phyloP scores from a whole-genome alignment of 176 grass and related monocot species.

The Thalia dealbata region DNA sequence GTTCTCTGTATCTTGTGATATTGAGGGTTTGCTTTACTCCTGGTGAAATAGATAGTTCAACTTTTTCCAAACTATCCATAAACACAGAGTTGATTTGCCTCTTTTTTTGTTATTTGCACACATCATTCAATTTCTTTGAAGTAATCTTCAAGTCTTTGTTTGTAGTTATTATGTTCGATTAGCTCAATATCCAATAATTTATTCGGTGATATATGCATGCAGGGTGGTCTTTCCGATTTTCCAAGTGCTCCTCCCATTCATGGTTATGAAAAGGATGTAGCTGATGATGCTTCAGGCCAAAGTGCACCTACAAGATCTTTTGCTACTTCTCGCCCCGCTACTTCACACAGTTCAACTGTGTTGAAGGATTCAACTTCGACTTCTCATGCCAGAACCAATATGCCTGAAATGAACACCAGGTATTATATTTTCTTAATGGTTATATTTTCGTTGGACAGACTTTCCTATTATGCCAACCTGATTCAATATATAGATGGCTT shows the following conservation, averaged over 20 bases:
- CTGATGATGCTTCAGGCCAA: constrained; percentile 28
- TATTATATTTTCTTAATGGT: constrained; percentile 23
- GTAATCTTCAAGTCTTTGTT: not conserved
- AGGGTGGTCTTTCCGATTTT: constrained; percentile 56
- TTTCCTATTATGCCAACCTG: constrained; percentile 7
- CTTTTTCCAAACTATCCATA: not conserved
- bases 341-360: constrained; percentile 24
- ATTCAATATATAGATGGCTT: constrained; percentile 16
- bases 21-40: not conserved
- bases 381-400: constrained; percentile 28
- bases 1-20: not conserved
- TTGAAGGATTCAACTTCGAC: constrained; percentile 28
- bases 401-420: constrained; percentile 47
- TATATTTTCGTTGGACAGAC: constrained; percentile 1
- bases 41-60: not conserved
- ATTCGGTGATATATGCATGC: constrained; percentile 1
- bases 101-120: too few relatives aligned
- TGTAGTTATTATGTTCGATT: too few relatives aligned
- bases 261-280: constrained; percentile 51
- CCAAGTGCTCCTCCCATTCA: constrained; percentile 95
- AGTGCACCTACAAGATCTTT: constrained; percentile 12
- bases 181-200: not conserved
- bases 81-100: not conserved
- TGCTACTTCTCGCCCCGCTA: constrained; percentile 17
- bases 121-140: not conserved